These are phyloP conservation scores for Aspergillus saccharolyticus DNA, from an alignment of 495 filamentous ascomycete species.

Conservation along the genomic window DNA sequence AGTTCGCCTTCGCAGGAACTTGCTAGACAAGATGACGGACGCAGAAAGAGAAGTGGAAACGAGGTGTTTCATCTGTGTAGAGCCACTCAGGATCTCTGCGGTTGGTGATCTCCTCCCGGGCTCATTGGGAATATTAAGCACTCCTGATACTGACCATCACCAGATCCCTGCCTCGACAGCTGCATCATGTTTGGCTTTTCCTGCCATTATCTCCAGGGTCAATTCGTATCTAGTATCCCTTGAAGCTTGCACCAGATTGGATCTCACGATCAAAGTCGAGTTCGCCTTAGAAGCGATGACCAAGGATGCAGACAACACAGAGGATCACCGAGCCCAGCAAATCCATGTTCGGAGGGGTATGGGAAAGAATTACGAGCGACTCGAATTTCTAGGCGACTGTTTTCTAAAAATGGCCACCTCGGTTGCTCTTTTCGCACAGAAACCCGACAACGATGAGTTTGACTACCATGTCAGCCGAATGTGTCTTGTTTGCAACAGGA, in stretches of 20 bases:
- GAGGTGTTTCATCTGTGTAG: conserved; percentile 48
- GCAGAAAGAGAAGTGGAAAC: conserved; percentile 42
- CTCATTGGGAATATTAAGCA: not conserved
- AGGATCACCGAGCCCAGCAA: conserved; percentile 65
- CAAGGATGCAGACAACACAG: conserved; percentile 89
- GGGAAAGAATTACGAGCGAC: conserved; percentile 93
- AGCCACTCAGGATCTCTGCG: conserved; percentile 66
- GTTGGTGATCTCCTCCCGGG: conserved; percentile 46
- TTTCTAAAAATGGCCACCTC: conserved; percentile 96
- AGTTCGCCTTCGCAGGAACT: conserved; percentile 71
- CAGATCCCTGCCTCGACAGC: conserved; percentile 63
- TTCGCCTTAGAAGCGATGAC: conserved; percentile 87
- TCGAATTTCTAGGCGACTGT: conserved; percentile 90
- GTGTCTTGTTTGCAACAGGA: conserved; percentile 87
- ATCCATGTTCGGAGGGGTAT: conserved; percentile 80
- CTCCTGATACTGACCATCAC: conserved; percentile 18
- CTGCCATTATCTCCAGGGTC: conserved; percentile 75
- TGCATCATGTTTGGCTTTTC: conserved; percentile 66
- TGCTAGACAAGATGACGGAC: conserved; percentile 60
- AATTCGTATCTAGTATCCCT: conserved; percentile 77
- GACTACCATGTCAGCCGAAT: conserved; percentile 88
- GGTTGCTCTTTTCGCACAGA: conserved; percentile 70
- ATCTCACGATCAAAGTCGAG: conserved; percentile 55
- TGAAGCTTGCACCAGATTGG: conserved; percentile 60
- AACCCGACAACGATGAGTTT: conserved; percentile 76